phyloP scores from a whole-genome alignment of 163 green algal species.

The Chlorella variabilis region DNA sequence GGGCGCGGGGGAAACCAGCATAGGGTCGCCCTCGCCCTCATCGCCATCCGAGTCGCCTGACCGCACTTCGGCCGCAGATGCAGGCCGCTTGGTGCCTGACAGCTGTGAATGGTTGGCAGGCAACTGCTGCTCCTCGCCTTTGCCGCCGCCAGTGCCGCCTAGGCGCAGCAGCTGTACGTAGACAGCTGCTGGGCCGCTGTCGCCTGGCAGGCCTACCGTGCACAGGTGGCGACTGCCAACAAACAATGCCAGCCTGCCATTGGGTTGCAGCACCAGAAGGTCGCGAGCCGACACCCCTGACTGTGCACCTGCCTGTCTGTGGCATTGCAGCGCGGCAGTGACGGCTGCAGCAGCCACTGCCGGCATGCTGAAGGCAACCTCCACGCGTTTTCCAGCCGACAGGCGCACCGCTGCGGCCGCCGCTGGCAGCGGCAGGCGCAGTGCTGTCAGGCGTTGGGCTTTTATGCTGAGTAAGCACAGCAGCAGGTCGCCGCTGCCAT shows the following conservation, averaged over 20 bases:
- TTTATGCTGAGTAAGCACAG: constrained; percentile 60
- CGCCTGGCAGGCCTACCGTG: constrained; percentile 11
- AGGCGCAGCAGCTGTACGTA: constrained; percentile 18
- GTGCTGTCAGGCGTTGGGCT: constrained; percentile 20
- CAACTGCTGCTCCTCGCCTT: background rate
- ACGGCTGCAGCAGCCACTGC: constrained; percentile 57
- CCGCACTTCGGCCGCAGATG: background rate
- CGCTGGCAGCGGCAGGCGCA: constrained; percentile 37
- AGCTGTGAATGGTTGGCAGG: constrained; percentile 12
- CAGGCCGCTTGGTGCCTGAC: constrained; percentile 2
- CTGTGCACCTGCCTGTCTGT: background rate
- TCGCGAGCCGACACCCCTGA: constrained; percentile 32
- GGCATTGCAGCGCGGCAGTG: constrained; percentile 30
- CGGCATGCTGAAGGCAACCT: constrained; percentile 48
- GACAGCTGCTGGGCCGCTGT: background rate
- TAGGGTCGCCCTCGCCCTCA: constrained; percentile 10
- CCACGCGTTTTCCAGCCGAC: constrained; percentile 1
- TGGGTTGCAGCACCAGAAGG: constrained; percentile 64
- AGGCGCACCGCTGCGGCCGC: background rate
- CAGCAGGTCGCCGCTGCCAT: constrained; percentile 54
- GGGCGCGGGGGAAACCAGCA: background rate
- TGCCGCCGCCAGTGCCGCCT: background rate
- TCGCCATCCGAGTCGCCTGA: background rate
- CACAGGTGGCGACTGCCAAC: constrained; percentile 49
- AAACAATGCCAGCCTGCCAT: constrained; percentile 63